Conservation (phyloP, 1,284 basidiomycete genomes). For the Ceratobasidium sp. region DNA sequence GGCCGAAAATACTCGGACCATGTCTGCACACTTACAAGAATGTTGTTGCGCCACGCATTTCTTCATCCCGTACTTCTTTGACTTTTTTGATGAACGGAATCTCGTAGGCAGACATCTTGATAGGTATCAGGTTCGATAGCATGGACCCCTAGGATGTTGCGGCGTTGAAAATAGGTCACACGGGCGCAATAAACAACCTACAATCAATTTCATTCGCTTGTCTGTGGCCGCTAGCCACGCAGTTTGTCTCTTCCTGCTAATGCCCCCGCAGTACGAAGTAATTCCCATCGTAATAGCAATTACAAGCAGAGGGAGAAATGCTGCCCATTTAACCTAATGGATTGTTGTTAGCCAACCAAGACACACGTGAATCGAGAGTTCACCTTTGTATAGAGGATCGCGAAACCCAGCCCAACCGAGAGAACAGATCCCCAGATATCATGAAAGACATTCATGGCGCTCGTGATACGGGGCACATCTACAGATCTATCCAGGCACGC, state of each 20-base stretch:
- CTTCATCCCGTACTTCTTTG: conserved; percentile 8
- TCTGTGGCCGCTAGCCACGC: background rate
- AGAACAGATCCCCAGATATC: conserved; percentile 2
- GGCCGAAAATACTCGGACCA: background rate
- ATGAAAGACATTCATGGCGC: background rate
- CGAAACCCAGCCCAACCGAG: conserved; percentile 2
- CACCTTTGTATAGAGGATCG: conserved; percentile 10
- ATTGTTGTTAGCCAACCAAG: background rate
- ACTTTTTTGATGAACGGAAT: background rate
- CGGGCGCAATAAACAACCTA: background rate
- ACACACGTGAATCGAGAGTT: background rate
- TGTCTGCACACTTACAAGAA: background rate
- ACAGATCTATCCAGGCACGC: background rate
- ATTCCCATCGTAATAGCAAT: conserved; percentile 1
- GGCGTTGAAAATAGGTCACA: no score
- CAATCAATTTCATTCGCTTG: conserved; percentile 22
- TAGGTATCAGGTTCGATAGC: conserved; percentile 9
- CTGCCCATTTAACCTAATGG: conserved; percentile 6
- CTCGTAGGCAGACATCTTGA: conserved; percentile 25
- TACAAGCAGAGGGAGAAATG: conserved; percentile 5
- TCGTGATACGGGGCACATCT: background rate
- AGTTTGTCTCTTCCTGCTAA: background rate
- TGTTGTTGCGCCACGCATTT: background rate
- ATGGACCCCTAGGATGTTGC: background rate
- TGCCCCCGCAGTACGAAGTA: conserved; percentile 17